These are phyloP conservation scores for Hyaloscypha finlandica DNA, from an alignment of 495 filamentous ascomycete species.

Conservation along the genomic window DNA sequence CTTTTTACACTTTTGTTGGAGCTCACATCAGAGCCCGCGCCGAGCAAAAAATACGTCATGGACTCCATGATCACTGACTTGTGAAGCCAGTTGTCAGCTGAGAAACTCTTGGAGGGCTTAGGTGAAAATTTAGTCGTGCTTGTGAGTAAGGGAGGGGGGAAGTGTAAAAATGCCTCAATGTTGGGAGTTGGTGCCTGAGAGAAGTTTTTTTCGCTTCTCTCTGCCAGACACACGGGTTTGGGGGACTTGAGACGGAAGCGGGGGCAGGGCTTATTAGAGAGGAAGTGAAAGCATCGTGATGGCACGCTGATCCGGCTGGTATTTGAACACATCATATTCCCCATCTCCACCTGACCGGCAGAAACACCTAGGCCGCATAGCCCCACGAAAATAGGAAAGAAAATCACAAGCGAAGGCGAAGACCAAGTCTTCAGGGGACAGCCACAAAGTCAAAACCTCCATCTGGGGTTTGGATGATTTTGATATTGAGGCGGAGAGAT, in stretches of 20 bases:
- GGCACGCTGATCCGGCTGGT: not conserved
- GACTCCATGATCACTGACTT: not conserved
- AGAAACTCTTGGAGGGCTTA: not conserved
- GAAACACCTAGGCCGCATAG: not conserved
- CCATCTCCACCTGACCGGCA: slow-evolving; percentile 2
- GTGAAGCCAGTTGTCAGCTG: not conserved
- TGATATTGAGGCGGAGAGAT: slow-evolving; percentile 1
- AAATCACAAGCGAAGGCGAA: not conserved
- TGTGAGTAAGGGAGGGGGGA: not conserved
- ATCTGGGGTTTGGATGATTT: not conserved
- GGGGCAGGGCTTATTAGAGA: not conserved
- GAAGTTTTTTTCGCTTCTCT: not conserved
- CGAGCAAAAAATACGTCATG: slow-evolving; percentile 7
- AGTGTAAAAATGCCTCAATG: not conserved
- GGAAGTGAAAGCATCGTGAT: not conserved
- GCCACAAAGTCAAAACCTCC: not conserved
- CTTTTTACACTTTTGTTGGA: not conserved
- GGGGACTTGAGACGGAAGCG: not conserved
- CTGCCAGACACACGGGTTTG: not conserved
- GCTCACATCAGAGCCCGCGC: not conserved
- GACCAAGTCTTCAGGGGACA: not conserved
- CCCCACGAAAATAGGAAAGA: not conserved
- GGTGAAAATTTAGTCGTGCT: not conserved
- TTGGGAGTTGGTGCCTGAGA: not conserved
- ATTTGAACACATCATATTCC: not conserved